Percentiles rank a stretch among this genome's conserved stretches.
Evolutionary conservation across 148 eudicot species (phyloP).

Genomic region (Amaranthus cruentus): DNA sequence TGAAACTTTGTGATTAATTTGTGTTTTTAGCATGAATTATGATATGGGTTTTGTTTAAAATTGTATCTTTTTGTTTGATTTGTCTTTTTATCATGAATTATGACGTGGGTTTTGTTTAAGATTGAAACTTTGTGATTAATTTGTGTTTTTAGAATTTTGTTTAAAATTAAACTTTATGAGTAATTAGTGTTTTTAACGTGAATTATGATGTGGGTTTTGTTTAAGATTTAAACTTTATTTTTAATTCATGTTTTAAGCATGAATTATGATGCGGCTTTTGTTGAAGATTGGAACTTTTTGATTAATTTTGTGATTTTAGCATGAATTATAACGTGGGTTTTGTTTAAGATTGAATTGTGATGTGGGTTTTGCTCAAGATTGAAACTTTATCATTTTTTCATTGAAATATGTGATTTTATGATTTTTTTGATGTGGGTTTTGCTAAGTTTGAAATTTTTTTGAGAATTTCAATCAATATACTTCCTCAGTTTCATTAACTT

Average conservation of each 20-base stretch:
- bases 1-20: too few relatives aligned
- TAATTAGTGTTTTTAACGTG: too few relatives aligned
- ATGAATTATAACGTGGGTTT: too few relatives aligned
- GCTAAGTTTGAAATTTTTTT: slow-evolving; percentile 7
- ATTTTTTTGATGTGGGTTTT: slow-evolving; percentile 6
- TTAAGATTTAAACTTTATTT: not conserved
- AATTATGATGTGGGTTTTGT: too few relatives aligned
- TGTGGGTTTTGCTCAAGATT: not conserved
- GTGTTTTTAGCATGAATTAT: not conserved
- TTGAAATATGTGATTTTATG: not conserved
- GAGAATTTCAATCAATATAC: not conserved
- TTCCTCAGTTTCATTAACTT: too few relatives aligned
- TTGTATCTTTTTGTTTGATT: not conserved
- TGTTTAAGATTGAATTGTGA: not conserved
- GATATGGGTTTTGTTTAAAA: slow-evolving; percentile 13
- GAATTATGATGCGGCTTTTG: not conserved
- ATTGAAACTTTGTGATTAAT: not conserved
- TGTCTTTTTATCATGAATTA: not conserved
- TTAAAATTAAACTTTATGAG: not conserved
- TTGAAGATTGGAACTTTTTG: not conserved
- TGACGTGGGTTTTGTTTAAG: not conserved
- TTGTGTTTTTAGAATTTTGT: not conserved
- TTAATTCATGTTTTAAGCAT: not conserved
- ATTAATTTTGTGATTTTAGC: too few relatives aligned
- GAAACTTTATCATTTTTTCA: not conserved